Evolutionary conservation across 192 early-diverging fungal genomes (phyloP).

Genomic region (Bifiguratus adelaidae): DNA sequence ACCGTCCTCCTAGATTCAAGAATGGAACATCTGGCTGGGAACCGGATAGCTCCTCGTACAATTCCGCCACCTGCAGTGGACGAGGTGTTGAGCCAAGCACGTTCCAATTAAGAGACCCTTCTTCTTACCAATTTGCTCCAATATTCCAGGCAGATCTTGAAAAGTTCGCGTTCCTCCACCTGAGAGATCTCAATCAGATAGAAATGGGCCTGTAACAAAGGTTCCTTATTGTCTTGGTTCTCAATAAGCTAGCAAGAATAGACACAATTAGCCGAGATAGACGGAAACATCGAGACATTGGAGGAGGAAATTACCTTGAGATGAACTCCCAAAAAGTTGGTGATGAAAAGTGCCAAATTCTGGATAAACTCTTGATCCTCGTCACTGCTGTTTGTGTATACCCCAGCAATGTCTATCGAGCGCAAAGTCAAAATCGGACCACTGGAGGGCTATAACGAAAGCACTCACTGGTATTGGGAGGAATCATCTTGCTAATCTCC

Average conservation of each 20-base stretch:
- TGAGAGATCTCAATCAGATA: slow-evolving; percentile 86
- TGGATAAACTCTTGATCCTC: slow-evolving; percentile 95
- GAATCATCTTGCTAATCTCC: slow-evolving; percentile 56
- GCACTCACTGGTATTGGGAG: slow-evolving; percentile 48
- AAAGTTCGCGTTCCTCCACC: slow-evolving; percentile 93
- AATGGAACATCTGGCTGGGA: slow-evolving; percentile 37
- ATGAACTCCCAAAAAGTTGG: slow-evolving; percentile 76
- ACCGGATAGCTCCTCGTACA: slow-evolving; percentile 79
- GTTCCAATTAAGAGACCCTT: not conserved
- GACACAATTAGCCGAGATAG: not conserved
- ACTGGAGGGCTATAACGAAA: not conserved
- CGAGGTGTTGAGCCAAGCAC: not conserved
- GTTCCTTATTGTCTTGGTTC: slow-evolving; percentile 36
- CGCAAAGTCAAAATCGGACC: no score
- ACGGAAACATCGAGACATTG: not conserved
- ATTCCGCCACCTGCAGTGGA: slow-evolving; percentile 26
- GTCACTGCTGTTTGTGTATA: slow-evolving; percentile 77
- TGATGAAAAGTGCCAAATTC: slow-evolving; percentile 89
- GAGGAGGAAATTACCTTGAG: slow-evolving; percentile 46
- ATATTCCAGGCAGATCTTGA: slow-evolving; percentile 97
- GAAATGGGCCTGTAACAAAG: slow-evolving; percentile 67
- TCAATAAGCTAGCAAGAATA: slow-evolving; percentile 37
- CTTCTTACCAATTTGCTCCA: slow-evolving; percentile 80
- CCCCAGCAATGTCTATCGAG: slow-evolving; percentile 56
- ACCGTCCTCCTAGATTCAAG: slow-evolving; percentile 62